phyloP scores from a whole-genome alignment of 2,329 filamentous ascomycete genomes.

The Fusarium sp. region DNA sequence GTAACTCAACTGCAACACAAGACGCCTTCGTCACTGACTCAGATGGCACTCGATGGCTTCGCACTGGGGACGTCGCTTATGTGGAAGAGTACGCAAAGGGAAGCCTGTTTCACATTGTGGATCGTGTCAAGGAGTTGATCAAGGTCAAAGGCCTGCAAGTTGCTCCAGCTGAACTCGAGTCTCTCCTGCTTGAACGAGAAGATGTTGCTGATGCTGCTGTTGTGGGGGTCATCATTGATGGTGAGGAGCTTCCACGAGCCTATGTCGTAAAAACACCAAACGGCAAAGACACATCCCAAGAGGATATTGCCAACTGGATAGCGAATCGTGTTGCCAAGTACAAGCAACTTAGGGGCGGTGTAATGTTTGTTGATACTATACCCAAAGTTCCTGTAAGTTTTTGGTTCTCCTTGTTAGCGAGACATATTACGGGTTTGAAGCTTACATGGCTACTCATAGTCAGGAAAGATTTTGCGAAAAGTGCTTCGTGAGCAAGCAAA shows the following conservation, averaged over 20 bases:
- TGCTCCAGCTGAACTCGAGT: slow-evolving; percentile 65
- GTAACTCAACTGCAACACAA: slow-evolving; percentile 74
- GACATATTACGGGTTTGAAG: not conserved
- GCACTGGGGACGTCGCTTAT: slow-evolving; percentile 80
- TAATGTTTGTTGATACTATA: slow-evolving; percentile 75
- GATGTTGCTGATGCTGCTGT: slow-evolving; percentile 74
- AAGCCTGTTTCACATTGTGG: slow-evolving; percentile 74
- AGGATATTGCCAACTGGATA: slow-evolving; percentile 74
- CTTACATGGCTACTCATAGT: slow-evolving; percentile 56
- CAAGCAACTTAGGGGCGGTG: slow-evolving; percentile 78
- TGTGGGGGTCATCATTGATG: slow-evolving; percentile 68
- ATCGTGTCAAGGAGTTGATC: slow-evolving; percentile 77
- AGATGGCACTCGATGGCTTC: slow-evolving; percentile 73
- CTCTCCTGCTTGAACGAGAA: slow-evolving; percentile 54
- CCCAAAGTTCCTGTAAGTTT: slow-evolving; percentile 67
- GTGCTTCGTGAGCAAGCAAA: slow-evolving; percentile 69
- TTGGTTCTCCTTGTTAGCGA: not conserved
- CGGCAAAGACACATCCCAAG: slow-evolving; percentile 36
- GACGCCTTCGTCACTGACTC: slow-evolving; percentile 65
- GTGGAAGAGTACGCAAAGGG: slow-evolving; percentile 69
- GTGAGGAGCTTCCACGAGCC: slow-evolving; percentile 72
- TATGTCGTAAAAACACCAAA: slow-evolving; percentile 64
- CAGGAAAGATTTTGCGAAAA: slow-evolving; percentile 76
- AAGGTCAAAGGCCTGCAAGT: slow-evolving; percentile 73
- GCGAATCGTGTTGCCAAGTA: slow-evolving; percentile 71